Evolutionary conservation across 345 rosid genomes (phyloP).

Genomic region (Noccaea bulbosa): DNA sequence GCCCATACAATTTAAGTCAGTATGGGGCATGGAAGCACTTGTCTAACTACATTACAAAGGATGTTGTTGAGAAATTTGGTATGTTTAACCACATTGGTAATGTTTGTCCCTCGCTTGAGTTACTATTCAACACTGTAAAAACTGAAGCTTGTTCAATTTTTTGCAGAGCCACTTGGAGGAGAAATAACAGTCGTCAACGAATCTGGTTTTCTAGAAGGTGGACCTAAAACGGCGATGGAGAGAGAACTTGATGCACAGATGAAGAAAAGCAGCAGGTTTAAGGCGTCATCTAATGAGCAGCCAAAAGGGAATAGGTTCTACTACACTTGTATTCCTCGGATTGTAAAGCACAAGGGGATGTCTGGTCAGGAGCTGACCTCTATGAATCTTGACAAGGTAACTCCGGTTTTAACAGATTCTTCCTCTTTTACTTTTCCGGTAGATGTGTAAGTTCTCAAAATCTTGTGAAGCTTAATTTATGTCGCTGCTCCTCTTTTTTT

Average conservation of each 20-base stretch:
- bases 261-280: constrained; percentile 58
- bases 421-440: neutral
- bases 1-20: constrained; percentile 71
- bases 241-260: constrained; percentile 74
- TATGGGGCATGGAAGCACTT: constrained; percentile 76
- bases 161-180: constrained; percentile 91
- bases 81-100: constrained; percentile 15
- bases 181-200: constrained; percentile 76
- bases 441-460: neutral
- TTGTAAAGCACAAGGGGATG: constrained; percentile 71
- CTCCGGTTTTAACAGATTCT: neutral
- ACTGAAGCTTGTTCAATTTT: neutral
- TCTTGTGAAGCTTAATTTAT: constrained; percentile 15
- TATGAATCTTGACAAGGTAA: constrained; percentile 93
- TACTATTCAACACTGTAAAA: neutral
- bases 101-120: neutral
- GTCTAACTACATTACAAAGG: constrained; percentile 65
- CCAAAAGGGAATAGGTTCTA: constrained; percentile 64
- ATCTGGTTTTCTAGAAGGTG: constrained; percentile 50
- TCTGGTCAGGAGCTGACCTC: constrained; percentile 70
- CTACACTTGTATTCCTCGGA: constrained; percentile 74
- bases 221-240: constrained; percentile 65
- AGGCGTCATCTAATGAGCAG: constrained; percentile 47
- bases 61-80: constrained; percentile 69
- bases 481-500: neutral